These are phyloP conservation scores for Carnegiea gigantea DNA, from an alignment of 179 eudicot species.

Conservation along the genomic window DNA sequence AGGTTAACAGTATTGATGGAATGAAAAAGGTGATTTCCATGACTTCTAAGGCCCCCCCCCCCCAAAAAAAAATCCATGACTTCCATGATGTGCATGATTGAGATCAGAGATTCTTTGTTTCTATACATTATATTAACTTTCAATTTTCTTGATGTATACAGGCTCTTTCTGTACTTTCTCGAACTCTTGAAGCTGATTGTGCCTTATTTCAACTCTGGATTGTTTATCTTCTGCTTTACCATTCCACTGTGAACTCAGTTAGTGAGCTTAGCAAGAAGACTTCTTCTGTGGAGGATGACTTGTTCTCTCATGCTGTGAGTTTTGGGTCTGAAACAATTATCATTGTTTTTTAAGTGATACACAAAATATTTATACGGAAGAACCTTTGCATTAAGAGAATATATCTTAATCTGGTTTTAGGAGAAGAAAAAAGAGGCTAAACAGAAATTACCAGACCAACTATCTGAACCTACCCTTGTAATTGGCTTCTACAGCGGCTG, in stretches of 20 bases:
- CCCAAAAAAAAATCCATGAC: no score
- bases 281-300: conserved; percentile 53
- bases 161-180: conserved; percentile 65
- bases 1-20: conserved; percentile 48
- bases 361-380: neutral
- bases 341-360: neutral
- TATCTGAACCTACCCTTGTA: neutral
- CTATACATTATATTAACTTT: neutral
- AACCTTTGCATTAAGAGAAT: neutral
- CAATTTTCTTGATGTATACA: conserved; percentile 29
- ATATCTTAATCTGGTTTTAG: neutral
- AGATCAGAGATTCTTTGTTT: neutral
- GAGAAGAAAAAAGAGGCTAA: neutral
- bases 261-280: conserved; percentile 43
- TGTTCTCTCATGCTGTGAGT: conserved; percentile 64
- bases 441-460: neutral
- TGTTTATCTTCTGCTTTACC: conserved; percentile 64
- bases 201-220: conserved; percentile 52
- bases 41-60: neutral
- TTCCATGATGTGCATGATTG: neutral
- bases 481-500: neutral
- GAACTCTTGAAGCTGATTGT: conserved; percentile 60
- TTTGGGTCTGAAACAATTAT: conserved; percentile 10
- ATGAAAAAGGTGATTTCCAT: conserved; percentile 46
- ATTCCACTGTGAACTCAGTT: conserved; percentile 39